These are phyloP conservation scores for Suhomyces taliae DNA, from an alignment of 1,139 yeast species.

Conservation along the genomic window DNA sequence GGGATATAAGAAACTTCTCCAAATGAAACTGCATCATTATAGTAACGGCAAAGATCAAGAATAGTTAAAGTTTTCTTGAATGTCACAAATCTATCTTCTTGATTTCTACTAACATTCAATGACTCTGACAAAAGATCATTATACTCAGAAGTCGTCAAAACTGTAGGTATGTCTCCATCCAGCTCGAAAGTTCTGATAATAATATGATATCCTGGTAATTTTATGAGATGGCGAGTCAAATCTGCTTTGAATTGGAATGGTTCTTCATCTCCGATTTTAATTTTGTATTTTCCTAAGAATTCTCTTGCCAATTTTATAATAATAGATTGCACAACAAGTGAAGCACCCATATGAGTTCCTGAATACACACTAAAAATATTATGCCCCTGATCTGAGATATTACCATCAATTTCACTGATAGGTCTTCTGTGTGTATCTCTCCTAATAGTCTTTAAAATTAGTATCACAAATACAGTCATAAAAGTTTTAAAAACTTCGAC, in stretches of 20 bases:
- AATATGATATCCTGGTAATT: conserved; percentile 10
- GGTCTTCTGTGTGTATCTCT: background rate
- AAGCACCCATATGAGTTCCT: conserved; percentile 26
- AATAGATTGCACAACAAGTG: conserved; percentile 21
- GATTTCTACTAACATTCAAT: background rate
- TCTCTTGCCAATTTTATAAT: conserved; percentile 22
- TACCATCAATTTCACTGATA: background rate
- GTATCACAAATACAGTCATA: conserved; percentile 9
- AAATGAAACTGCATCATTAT: background rate
- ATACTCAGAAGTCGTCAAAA: background rate
- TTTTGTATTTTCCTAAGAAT: conserved; percentile 11
- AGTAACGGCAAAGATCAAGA: conserved; percentile 14
- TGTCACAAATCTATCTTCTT: background rate
- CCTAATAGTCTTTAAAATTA: background rate
- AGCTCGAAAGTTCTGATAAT: background rate
- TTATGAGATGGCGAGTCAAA: conserved; percentile 16
- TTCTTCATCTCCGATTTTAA: background rate
- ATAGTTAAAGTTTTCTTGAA: conserved; percentile 11
- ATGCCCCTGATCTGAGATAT: conserved; percentile 18
- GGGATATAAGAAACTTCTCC: background rate
- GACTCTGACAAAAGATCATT: background rate
- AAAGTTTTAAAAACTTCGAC: conserved; percentile 1
- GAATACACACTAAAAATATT: conserved; percentile 29
- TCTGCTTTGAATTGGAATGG: conserved; percentile 4
- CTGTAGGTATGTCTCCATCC: background rate